These are phyloP conservation scores for Beauveria rudraprayagi DNA, from an alignment of 2,329 filamentous ascomycete species.

Conservation along the genomic window DNA sequence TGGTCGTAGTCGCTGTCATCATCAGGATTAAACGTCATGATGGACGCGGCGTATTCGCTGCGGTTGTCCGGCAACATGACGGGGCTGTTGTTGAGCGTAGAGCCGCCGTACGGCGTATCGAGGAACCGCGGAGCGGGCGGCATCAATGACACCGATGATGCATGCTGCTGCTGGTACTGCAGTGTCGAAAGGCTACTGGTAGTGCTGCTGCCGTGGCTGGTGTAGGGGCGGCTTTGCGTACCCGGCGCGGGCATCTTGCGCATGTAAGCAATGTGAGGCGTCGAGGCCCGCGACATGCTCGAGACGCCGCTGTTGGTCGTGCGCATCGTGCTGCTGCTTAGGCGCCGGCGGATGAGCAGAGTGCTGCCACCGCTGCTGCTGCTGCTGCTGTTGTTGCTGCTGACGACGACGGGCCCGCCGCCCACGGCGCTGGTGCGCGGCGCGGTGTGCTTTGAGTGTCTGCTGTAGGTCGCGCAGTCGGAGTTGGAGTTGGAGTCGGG, in stretches of 20 bases:
- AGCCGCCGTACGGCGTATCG: neutral
- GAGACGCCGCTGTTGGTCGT: neutral
- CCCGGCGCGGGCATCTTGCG: neutral
- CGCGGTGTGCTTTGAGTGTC: neutral
- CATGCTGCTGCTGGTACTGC: neutral
- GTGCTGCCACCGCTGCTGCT: neutral
- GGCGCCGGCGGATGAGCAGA: neutral
- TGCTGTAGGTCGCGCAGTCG: too few relatives aligned
- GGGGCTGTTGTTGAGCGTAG: neutral
- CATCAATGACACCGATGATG: neutral
- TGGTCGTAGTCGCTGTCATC: constrained; percentile 36
- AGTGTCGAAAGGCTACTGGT: neutral
- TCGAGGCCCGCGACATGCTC: neutral
- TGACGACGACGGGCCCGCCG: neutral
- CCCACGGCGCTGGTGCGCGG: neutral
- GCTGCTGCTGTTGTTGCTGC: neutral
- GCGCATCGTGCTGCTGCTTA: neutral
- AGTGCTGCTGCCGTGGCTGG: neutral
- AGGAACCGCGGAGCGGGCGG: neutral
- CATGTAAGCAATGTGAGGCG: neutral
- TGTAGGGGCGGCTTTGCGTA: neutral
- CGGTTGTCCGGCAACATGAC: neutral
- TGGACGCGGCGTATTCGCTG: neutral
- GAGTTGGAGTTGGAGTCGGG: too few relatives aligned
- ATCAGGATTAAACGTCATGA: constrained; percentile 27